Base-by-base conservation (phyloP, 768 basidiomycete species). In the Ramaria rubella region DNA sequence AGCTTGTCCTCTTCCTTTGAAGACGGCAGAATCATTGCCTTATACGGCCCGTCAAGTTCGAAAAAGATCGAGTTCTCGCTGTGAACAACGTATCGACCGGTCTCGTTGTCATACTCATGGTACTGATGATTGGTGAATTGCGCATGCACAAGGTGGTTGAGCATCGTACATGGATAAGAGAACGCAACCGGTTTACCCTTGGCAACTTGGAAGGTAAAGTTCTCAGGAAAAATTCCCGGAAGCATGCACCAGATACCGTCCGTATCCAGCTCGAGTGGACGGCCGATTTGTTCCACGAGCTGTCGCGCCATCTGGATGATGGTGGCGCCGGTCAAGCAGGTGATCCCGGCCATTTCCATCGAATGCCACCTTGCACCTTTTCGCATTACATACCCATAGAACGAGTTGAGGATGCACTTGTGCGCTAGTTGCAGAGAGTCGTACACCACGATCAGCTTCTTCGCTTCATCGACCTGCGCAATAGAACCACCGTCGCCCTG, bases 161-260 rank as follows among this genome's bases (percentile, higher is more conserved):
- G 82, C 95, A 99, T 99, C 5, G 94, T 98, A 71, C 96, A 98
- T 0, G 96, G 96, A 67, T 98, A 99, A 19, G 94, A 97, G 64
- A 99, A 85, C 6, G 77, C 75, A 61, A 97, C 83, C 6, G 85
- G 74, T 75, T 97, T 97, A 58, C 96, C 95, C 63, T 80, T 86
- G 44, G 76, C 75, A 58, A 97, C 78, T 67, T 94, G 85, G 79
- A 98, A 97, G 69, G 85, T 86, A 83, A 97, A 98, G 71, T 96
- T 91, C 72, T 98, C 96, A 2, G 96, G 96, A 70, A 99, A 99
- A 12, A 93, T 82, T 3, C 91, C 93, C 4, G 96, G 96, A 23
- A 98, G 83, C 96, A 99, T 99, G 72, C 96, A 99, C 96, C 96
- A 98, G 61, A 99, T 99, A 61, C 96, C 95, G 71, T 99, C 96